phyloP scores from a whole-genome alignment of 2,329 filamentous ascomycete genomes.

The Ophiostoma piceae region DNA sequence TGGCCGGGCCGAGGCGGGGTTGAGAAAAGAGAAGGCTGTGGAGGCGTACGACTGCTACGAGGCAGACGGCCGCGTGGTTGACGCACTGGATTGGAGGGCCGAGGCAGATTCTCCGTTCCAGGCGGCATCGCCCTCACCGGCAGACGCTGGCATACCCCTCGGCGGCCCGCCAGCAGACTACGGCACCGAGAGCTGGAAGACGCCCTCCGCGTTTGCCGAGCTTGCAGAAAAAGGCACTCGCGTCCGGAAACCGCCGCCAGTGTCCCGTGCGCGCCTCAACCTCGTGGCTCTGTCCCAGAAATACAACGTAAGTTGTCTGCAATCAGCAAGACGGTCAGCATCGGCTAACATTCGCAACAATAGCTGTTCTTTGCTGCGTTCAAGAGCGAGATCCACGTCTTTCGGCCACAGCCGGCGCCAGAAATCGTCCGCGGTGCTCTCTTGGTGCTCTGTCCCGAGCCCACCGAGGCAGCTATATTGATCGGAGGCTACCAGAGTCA shows the following conservation, averaged over 20 bases:
- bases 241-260: constrained; percentile 29
- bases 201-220: neutral
- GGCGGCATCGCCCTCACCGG: too few relatives aligned
- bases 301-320: constrained; percentile 44
- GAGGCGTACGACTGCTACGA: constrained; percentile 2
- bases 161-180: neutral
- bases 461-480: constrained; percentile 36
- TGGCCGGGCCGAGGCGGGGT: too few relatives aligned
- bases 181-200: neutral
- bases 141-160: neutral
- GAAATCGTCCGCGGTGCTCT: constrained; percentile 49
- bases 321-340: neutral
- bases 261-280: constrained; percentile 44
- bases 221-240: too few relatives aligned
- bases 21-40: neutral
- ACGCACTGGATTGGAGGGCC: neutral
- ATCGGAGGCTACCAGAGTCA: constrained; percentile 47
- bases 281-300: constrained; percentile 54
- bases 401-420: constrained; percentile 44
- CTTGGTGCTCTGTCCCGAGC: constrained; percentile 45
- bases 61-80: neutral
- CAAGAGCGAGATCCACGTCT: constrained; percentile 53
- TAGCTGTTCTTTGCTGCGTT: constrained; percentile 60
- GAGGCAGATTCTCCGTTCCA: neutral
- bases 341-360: neutral